Evolutionary conservation across 1,284 basidiomycete species (phyloP).

Genomic region (Cutaneotrichosporon sp.): DNA sequence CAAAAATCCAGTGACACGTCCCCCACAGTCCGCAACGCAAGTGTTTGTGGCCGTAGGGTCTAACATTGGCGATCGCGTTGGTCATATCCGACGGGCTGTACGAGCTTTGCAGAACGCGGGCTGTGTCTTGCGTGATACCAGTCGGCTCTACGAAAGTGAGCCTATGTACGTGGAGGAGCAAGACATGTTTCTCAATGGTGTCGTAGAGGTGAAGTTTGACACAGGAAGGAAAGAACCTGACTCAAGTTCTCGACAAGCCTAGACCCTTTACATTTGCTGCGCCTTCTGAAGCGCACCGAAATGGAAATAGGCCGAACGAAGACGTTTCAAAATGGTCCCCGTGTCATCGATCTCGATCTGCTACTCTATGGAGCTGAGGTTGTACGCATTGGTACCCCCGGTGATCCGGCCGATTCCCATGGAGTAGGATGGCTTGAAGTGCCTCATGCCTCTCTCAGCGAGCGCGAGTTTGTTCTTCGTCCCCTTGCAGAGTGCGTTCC

Average conservation of each 20-base stretch:
- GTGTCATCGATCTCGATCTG: constrained; percentile 87
- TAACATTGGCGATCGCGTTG: constrained; percentile 81
- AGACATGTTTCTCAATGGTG: constrained; percentile 83
- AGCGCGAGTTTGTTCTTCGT: constrained; percentile 86
- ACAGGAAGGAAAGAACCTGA: too few relatives aligned
- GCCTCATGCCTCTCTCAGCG: constrained; percentile 74
- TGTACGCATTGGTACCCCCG: constrained; percentile 56
- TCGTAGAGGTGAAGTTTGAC: constrained; percentile 68
- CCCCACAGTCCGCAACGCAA: neutral
- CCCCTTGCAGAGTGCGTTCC: constrained; percentile 67
- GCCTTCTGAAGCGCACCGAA: constrained; percentile 71
- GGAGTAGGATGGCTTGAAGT: constrained; percentile 62
- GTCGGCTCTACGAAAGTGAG: constrained; percentile 86
- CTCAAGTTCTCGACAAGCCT: too few relatives aligned
- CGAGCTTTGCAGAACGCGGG: constrained; percentile 24
- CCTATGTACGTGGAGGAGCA: constrained; percentile 96
- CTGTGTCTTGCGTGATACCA: constrained; percentile 64
- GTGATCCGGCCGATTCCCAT: constrained; percentile 51
- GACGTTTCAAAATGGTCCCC: constrained; percentile 77
- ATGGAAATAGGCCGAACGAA: constrained; percentile 70
- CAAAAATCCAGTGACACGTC: too few relatives aligned
- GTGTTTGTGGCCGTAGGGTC: constrained; percentile 79
- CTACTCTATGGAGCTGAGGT: constrained; percentile 66
- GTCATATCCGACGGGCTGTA: constrained; percentile 74
- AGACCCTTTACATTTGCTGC: constrained; percentile 59